Percentiles rank a stretch among this genome's conserved stretches.
These are phyloP conservation scores for Geranium brycei DNA, from an alignment of 345 rosid species.

Conservation along the genomic window DNA sequence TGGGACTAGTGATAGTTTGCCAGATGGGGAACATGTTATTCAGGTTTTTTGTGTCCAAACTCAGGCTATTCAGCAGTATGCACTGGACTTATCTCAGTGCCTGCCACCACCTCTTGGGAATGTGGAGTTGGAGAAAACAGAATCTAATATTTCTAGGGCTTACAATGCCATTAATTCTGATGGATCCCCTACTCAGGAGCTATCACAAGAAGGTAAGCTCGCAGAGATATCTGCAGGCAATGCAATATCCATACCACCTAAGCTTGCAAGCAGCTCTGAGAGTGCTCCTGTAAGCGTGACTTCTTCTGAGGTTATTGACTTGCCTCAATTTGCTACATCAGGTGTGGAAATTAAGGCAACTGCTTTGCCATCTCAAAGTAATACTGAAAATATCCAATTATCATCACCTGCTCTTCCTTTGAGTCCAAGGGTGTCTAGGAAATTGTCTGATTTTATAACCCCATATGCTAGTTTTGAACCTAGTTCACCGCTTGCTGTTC, in stretches of 20 bases:
- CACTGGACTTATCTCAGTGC: slow-evolving; percentile 56
- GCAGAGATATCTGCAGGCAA: slow-evolving; percentile 17
- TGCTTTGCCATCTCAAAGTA: slow-evolving; percentile 20
- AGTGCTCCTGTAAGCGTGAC: slow-evolving; percentile 23
- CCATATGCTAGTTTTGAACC: slow-evolving; percentile 23
- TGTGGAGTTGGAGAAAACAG: slow-evolving; percentile 38
- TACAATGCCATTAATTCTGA: slow-evolving; percentile 21
- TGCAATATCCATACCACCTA: slow-evolving; percentile 9
- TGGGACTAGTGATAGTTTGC: slow-evolving; percentile 50
- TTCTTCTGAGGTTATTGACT: slow-evolving; percentile 24
- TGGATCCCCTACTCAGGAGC: slow-evolving; percentile 18
- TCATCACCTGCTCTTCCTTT: slow-evolving; percentile 28
- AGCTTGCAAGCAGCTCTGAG: slow-evolving; percentile 19
- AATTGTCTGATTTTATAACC: slow-evolving; percentile 30
- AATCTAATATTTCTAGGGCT: slow-evolving; percentile 22
- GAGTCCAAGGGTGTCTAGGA: slow-evolving; percentile 32
- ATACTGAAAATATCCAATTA: slow-evolving; percentile 21
- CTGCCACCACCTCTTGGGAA: slow-evolving; percentile 46
- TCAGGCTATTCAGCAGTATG: slow-evolving; percentile 69
- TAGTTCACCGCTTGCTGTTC: slow-evolving; percentile 19
- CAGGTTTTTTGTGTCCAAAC: slow-evolving; percentile 72
- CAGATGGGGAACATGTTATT: slow-evolving; percentile 42
- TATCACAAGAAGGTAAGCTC: slow-evolving; percentile 22
- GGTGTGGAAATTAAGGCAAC: slow-evolving; percentile 21
- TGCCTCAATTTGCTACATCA: slow-evolving; percentile 18